phyloP scores from a whole-genome alignment of 2,329 filamentous ascomycete species.

The Paecilomyces sp. region DNA sequence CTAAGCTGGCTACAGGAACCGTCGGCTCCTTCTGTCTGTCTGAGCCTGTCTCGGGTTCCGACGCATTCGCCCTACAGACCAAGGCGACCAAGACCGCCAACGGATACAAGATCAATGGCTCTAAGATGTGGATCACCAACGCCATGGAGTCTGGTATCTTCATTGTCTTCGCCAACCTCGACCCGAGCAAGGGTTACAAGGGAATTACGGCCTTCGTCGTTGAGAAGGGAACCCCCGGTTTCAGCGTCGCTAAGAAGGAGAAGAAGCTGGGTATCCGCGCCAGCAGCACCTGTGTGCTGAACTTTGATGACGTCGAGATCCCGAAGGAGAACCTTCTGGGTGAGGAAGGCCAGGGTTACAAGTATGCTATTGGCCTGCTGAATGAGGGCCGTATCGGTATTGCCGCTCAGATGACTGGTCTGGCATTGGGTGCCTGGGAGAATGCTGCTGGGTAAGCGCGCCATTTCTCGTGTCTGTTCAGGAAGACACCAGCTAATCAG shows the following conservation, averaged over 20 bases:
- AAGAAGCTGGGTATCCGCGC: constrained; percentile 98
- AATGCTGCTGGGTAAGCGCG: constrained; percentile 68
- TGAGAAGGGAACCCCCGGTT: constrained; percentile 81
- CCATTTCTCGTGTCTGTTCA: not conserved
- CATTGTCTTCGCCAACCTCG: constrained; percentile 95
- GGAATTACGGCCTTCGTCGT: constrained; percentile 95
- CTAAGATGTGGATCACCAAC: constrained; percentile 99
- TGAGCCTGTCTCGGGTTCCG: constrained; percentile 86
- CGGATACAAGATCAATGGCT: constrained; percentile 81
- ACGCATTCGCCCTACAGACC: constrained; percentile 91
- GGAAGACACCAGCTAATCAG: not conserved
- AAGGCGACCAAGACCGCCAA: constrained; percentile 75
- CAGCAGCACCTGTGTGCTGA: constrained; percentile 93
- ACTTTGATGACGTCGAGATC: constrained; percentile 92
- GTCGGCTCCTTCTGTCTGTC: constrained; percentile 89
- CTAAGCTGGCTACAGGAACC: constrained; percentile 80
- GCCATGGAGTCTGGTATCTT: constrained; percentile 89
- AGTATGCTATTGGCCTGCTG: constrained; percentile 88
- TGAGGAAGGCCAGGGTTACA: constrained; percentile 87
- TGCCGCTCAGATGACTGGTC: constrained; percentile 95
- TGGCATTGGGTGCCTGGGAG: constrained; percentile 89
- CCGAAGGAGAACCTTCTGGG: constrained; percentile 84
- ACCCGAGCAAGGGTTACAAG: constrained; percentile 88
- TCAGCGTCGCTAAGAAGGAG: constrained; percentile 97
- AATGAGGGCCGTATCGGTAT: constrained; percentile 98